These are phyloP conservation scores for Rhytidiadelphus loreus DNA, from an alignment of 225 moss, liverwort and hornwort genomes.

Conservation along the genomic window DNA sequence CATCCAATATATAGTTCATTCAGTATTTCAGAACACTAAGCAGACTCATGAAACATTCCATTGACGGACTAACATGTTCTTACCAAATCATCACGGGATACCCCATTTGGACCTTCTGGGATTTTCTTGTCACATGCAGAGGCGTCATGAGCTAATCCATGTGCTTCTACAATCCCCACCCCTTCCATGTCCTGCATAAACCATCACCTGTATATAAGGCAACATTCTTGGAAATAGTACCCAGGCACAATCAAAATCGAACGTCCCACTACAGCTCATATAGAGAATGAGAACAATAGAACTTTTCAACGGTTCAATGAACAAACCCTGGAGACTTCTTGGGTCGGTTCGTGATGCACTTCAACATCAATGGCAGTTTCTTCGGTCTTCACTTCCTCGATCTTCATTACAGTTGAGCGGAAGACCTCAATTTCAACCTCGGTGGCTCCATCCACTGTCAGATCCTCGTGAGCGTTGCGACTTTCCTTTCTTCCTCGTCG, in stretches of 20 bases:
- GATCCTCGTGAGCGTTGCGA: slow-evolving; percentile 9
- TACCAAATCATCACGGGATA: background rate
- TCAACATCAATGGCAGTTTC: background rate
- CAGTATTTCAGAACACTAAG: background rate
- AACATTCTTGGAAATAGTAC: background rate
- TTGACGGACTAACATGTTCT: background rate
- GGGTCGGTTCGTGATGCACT: background rate
- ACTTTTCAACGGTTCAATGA: background rate
- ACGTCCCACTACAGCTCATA: background rate
- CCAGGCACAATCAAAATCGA: background rate
- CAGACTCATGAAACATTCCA: background rate
- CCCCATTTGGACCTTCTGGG: background rate
- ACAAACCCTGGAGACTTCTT: slow-evolving; percentile 9
- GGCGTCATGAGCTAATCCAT: background rate
- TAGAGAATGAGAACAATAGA: background rate
- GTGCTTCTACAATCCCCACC: background rate
- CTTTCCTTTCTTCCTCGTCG: slow-evolving; percentile 4
- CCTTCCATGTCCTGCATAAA: slow-evolving; percentile 9
- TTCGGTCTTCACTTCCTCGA: slow-evolving; percentile 2
- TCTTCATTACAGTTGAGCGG: slow-evolving; percentile 6
- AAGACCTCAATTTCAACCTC: slow-evolving; percentile 26
- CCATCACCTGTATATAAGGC: background rate
- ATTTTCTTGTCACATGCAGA: background rate
- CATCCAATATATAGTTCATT: background rate
- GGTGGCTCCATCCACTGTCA: slow-evolving; percentile 11